Conservation (phyloP, 1,139 yeast species). For the Debaryomyces coudertii region DNA sequence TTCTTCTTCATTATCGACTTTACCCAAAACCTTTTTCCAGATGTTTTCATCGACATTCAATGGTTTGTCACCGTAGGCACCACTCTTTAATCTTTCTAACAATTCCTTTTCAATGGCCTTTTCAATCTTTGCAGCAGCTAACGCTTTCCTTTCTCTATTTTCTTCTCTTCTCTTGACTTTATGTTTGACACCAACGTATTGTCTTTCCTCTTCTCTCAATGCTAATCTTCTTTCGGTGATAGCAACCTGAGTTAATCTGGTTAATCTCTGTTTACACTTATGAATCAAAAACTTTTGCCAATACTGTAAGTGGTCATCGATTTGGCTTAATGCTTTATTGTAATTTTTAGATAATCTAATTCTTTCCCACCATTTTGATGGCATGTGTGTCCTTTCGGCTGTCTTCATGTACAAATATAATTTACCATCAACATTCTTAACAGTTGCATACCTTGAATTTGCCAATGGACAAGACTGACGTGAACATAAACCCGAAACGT, state of each 20-base stretch:
- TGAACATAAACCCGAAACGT: constrained; percentile 87
- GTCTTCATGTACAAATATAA: constrained; percentile 94
- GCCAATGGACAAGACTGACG: constrained; percentile 97
- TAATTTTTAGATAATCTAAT: constrained; percentile 87
- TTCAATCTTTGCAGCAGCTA: constrained; percentile 95
- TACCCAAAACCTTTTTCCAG: constrained; percentile 92
- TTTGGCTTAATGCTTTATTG: constrained; percentile 81
- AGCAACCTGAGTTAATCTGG: constrained; percentile 92
- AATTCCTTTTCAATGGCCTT: constrained; percentile 95
- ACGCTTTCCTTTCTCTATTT: constrained; percentile 92
- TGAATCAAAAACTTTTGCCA: constrained; percentile 93
- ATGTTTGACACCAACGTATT: constrained; percentile 87
- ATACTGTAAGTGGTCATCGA: constrained; percentile 82
- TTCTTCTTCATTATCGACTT: constrained; percentile 60
- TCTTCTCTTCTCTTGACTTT: constrained; percentile 94
- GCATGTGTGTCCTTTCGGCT: constrained; percentile 95
- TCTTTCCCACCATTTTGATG: constrained; percentile 92
- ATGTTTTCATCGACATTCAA: constrained; percentile 92
- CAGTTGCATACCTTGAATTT: constrained; percentile 94
- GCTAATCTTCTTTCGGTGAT: constrained; percentile 96
- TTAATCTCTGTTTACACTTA: constrained; percentile 93
- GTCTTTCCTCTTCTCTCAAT: constrained; percentile 87
- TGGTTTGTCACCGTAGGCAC: constrained; percentile 98
- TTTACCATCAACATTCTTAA: constrained; percentile 84
- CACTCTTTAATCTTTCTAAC: constrained; percentile 90